Evolutionary conservation across 2,329 filamentous ascomycete genomes (phyloP).

Genomic region (Penicillium carneum): DNA sequence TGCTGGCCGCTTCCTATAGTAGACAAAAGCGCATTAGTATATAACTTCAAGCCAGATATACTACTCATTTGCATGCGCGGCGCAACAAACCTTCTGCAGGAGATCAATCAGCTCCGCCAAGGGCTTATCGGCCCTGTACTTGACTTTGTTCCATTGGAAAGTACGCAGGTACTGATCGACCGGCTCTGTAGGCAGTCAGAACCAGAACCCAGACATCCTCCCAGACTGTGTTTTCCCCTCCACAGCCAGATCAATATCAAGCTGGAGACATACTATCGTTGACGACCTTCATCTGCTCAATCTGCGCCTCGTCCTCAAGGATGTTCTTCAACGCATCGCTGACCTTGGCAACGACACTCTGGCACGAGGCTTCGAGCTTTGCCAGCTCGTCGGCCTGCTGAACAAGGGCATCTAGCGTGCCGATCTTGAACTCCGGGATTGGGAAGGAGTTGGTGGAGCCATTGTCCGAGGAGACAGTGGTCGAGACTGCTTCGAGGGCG

Average conservation of each 20-base stretch:
- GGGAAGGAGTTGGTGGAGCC: constrained; percentile 78
- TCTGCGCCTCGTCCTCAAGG: constrained; percentile 82
- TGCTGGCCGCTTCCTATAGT: constrained; percentile 79
- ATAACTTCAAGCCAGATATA: neutral
- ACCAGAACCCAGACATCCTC: constrained; percentile 2
- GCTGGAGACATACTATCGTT: constrained; percentile 76
- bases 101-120: constrained; percentile 85
- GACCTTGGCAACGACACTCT: constrained; percentile 85
- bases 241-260: neutral
- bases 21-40: neutral
- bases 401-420: constrained; percentile 90
- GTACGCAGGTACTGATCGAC: constrained; percentile 88
- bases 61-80: no score
- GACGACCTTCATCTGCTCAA: constrained; percentile 86
- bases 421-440: constrained; percentile 96
- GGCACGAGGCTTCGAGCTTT: constrained; percentile 82
- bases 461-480: constrained; percentile 75
- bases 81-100: constrained; percentile 76
- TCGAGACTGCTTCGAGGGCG: constrained; percentile 76
- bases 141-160: constrained; percentile 97
- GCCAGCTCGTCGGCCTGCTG: constrained; percentile 94
- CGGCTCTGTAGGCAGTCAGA: constrained; percentile 69
- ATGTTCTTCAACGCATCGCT: constrained; percentile 82
- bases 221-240: constrained; percentile 9
- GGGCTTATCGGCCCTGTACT: constrained; percentile 91